phyloP scores from a whole-genome alignment of 768 basidiomycete species.

The Strobilomyces confusus region DNA sequence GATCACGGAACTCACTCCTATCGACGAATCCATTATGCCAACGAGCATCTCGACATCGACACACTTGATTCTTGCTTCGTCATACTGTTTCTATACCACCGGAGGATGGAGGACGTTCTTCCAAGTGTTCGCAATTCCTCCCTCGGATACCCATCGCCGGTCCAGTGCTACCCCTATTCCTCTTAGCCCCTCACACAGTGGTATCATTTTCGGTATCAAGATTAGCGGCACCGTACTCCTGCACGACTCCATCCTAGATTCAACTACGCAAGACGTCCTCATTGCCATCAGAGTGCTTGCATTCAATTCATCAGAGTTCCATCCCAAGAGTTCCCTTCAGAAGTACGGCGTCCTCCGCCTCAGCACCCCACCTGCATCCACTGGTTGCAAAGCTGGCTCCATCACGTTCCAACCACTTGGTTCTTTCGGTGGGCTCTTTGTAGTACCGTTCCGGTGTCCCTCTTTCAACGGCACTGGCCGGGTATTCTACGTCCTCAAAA shows the following conservation, averaged over 20 bases:
- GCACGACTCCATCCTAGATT: conserved; percentile 8
- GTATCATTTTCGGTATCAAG: conserved; percentile 1
- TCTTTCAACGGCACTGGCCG: conserved; percentile 16
- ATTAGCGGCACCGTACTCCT: conserved; percentile 4
- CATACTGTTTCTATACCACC: background rate
- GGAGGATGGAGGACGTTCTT: conserved; percentile 8
- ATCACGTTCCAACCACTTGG: conserved; percentile 10
- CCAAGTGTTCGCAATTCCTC: conserved; percentile 12
- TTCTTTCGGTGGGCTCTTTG: background rate
- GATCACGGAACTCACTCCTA: background rate
- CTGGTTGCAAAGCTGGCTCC: background rate
- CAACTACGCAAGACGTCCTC: conserved; percentile 6
- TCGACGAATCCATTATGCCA: background rate
- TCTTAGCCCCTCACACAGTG: conserved; percentile 11
- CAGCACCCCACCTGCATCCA: background rate
- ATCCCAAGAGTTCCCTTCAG: background rate
- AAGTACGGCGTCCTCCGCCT: conserved; percentile 12
- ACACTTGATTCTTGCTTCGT: conserved; percentile 13
- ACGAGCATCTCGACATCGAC: conserved; percentile 19
- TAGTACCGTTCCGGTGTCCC: background rate
- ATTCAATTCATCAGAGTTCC: background rate
- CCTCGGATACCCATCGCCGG: background rate
- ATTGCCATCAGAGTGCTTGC: conserved; percentile 4
- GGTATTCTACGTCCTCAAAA: background rate
- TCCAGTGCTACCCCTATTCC: background rate